Evolutionary conservation across 2,329 filamentous ascomycete species (phyloP).

Genomic region (Neofusicoccum sp.): DNA sequence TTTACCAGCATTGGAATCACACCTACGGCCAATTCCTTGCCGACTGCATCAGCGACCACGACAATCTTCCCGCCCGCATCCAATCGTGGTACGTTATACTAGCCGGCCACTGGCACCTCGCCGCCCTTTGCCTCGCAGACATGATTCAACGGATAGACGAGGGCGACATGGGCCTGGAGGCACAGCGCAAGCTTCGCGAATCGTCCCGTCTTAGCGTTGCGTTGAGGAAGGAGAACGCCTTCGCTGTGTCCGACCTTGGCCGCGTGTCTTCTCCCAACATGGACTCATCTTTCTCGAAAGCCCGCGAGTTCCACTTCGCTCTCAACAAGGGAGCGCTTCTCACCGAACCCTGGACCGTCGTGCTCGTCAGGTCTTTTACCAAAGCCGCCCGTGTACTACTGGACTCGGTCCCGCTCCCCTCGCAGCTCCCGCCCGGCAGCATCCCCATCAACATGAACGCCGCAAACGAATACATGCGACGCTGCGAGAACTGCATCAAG

Average conservation of each 20-base stretch:
- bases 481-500: slow-evolving; percentile 54
- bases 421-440: not conserved
- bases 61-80: slow-evolving; percentile 54
- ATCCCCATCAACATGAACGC: slow-evolving; percentile 9
- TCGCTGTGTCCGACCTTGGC: slow-evolving; percentile 54
- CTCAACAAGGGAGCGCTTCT: slow-evolving; percentile 59
- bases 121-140: slow-evolving; percentile 58
- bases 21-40: slow-evolving; percentile 56
- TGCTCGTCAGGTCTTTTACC: slow-evolving; percentile 57
- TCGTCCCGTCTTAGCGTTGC: slow-evolving; percentile 39
- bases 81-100: slow-evolving; percentile 64
- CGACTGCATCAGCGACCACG: slow-evolving; percentile 55
- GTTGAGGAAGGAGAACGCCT: slow-evolving; percentile 50
- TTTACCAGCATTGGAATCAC: slow-evolving; percentile 59
- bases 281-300: slow-evolving; percentile 33
- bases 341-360: slow-evolving; percentile 63
- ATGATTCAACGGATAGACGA: slow-evolving; percentile 55
- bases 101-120: slow-evolving; percentile 61
- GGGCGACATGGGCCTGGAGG: slow-evolving; percentile 30
- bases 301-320: slow-evolving; percentile 55
- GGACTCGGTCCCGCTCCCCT: slow-evolving; percentile 32
- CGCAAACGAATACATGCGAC: slow-evolving; percentile 35
- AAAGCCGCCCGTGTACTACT: slow-evolving; percentile 50
- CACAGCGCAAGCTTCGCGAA: slow-evolving; percentile 31
- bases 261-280: slow-evolving; percentile 45